Conservation (phyloP, 768 basidiomycete genomes). For the Polyporus arcularius region DNA sequence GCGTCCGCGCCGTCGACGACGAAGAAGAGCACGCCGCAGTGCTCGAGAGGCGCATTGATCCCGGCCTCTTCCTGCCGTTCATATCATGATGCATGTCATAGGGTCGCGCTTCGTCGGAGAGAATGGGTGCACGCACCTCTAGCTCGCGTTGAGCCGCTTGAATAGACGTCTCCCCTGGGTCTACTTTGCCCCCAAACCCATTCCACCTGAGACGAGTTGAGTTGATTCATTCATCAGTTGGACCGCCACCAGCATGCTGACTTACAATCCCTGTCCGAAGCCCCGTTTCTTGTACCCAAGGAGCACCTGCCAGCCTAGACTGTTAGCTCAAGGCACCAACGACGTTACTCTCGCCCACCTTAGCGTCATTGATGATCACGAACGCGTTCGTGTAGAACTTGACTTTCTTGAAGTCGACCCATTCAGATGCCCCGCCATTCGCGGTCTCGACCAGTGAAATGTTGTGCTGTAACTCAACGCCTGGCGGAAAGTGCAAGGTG, state of each 20-base stretch:
- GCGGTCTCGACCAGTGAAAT: constrained; percentile 4
- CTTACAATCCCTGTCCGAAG: constrained; percentile 64
- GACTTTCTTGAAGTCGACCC: constrained; percentile 45
- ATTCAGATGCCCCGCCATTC: constrained; percentile 31
- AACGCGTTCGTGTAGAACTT: constrained; percentile 74
- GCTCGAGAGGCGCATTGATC: constrained; percentile 61
- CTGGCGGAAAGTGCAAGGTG: constrained; percentile 8
- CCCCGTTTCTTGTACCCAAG: constrained; percentile 82
- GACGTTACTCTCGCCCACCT: constrained; percentile 7
- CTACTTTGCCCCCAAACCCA: constrained; percentile 89
- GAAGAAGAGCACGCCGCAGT: constrained; percentile 70
- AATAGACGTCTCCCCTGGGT: constrained; percentile 63
- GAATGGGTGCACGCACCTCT: constrained; percentile 39
- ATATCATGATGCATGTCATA: neutral
- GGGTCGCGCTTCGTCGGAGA: too few species aligned
- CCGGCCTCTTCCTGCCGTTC: constrained; percentile 79
- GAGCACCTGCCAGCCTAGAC: constrained; percentile 55
- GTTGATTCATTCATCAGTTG: neutral
- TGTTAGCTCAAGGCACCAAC: neutral
- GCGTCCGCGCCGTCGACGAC: constrained; percentile 51
- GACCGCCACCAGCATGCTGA: neutral
- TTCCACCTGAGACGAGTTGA: constrained; percentile 58
- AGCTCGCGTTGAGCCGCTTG: constrained; percentile 81
- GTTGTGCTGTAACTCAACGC: neutral
- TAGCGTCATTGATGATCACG: constrained; percentile 46